Conservation (phyloP, 2,329 filamentous ascomycete genomes). For the Hypoxylon sp. region DNA sequence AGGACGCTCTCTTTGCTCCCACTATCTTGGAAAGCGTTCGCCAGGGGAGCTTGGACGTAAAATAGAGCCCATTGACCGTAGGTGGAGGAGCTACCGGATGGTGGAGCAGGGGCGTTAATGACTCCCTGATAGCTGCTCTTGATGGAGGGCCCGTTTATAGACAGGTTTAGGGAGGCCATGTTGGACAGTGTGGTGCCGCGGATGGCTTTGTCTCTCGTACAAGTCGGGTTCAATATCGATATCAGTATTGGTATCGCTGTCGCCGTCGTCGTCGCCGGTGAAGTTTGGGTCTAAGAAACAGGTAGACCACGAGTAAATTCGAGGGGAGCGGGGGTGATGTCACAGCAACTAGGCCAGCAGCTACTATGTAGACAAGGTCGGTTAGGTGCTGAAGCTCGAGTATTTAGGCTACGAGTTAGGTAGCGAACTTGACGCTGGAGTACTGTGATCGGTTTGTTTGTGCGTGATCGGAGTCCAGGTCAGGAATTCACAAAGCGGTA, state of each 20-base stretch:
- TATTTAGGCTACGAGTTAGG: too few relatives aligned
- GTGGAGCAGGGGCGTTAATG: conserved; percentile 59
- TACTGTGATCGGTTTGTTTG: conserved; percentile 24
- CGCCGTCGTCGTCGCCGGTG: not conserved
- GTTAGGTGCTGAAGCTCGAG: conserved; percentile 12
- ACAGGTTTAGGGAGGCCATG: conserved; percentile 84
- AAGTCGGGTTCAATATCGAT: conserved; percentile 3
- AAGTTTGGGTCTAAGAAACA: conserved; percentile 9
- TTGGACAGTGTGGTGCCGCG: conserved; percentile 7
- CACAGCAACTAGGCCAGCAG: conserved; percentile 36
- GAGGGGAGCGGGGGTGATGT: conserved; percentile 43
- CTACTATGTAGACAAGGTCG: conserved; percentile 6
- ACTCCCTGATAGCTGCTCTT: conserved; percentile 77
- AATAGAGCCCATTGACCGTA: conserved; percentile 94
- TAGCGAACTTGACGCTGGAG: conserved; percentile 9
- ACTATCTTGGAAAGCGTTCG: conserved; percentile 90
- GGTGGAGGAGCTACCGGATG: conserved; percentile 72
- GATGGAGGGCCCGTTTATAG: conserved; percentile 82
- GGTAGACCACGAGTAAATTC: conserved; percentile 21
- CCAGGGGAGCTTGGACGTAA: conserved; percentile 88
- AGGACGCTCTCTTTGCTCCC: conserved; percentile 90
- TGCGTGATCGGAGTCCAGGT: not conserved
- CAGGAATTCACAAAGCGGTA: too few relatives aligned
- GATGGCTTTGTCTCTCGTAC: conserved; percentile 16
- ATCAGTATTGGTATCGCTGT: not conserved